phyloP scores from a whole-genome alignment of 768 basidiomycete species.

The Auriculariales sp. region DNA sequence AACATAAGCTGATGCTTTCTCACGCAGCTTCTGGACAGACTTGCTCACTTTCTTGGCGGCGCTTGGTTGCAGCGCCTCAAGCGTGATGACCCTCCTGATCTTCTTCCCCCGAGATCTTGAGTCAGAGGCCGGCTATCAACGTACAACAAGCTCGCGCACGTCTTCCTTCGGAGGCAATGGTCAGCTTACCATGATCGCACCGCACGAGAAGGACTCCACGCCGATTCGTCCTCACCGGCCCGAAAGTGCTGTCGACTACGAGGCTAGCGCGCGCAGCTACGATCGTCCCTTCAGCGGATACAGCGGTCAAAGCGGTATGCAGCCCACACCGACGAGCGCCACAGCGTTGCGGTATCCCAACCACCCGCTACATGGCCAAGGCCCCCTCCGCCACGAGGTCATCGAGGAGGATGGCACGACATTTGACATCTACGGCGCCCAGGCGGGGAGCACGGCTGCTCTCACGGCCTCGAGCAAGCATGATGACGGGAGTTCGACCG shows the following conservation, averaged over 20 bases:
- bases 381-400: background rate
- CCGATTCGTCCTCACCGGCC: background rate
- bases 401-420: background rate
- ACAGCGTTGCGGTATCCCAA: too few relatives aligned
- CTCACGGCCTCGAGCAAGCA: too few relatives aligned
- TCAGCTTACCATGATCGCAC: background rate
- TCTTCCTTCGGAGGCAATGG: too few relatives aligned
- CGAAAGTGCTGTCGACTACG: background rate
- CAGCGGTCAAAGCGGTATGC: background rate
- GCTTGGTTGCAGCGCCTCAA: constrained; percentile 52
- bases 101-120: constrained; percentile 74
- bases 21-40: constrained; percentile 26
- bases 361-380: background rate
- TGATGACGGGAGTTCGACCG: too few relatives aligned
- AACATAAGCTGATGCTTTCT: background rate
- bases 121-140: background rate
- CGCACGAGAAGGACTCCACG: background rate
- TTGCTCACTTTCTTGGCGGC: constrained; percentile 41
- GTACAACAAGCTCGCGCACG: background rate
- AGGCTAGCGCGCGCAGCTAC: background rate
- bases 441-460: background rate
- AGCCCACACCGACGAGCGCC: background rate
- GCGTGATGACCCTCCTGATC: constrained; percentile 65
- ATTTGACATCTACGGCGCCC: background rate
- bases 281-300: background rate